Percentiles rank a stretch among this genome's conserved stretches.
These are phyloP conservation scores for Podaxis sp. DNA, from an alignment of 768 basidiomycete genomes.

Conservation along the genomic window DNA sequence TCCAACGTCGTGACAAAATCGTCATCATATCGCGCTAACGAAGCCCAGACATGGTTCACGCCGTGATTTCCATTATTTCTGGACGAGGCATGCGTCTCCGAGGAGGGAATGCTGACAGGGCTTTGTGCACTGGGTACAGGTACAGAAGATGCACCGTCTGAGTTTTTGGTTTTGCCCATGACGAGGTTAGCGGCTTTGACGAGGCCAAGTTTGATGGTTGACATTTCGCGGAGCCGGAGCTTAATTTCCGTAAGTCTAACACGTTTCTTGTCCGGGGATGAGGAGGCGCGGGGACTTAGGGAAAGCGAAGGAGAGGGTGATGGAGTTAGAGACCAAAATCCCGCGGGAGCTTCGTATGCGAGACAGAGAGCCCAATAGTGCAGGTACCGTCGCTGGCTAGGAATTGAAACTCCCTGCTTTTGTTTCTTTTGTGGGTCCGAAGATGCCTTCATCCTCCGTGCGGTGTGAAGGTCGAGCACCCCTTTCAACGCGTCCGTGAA, in stretches of 20 bases:
- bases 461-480: slow-evolving; percentile 69
- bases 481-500: slow-evolving; percentile 45
- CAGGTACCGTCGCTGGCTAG: slow-evolving; percentile 78
- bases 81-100: slow-evolving; percentile 19
- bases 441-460: slow-evolving; percentile 62
- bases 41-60: slow-evolving; percentile 60
- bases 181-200: slow-evolving; percentile 58
- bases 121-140: background rate
- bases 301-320: slow-evolving; percentile 6
- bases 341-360: slow-evolving; percentile 50
- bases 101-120: background rate
- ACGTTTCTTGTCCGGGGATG: slow-evolving; percentile 31
- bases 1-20: slow-evolving; percentile 62
- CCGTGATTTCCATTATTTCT: slow-evolving; percentile 20
- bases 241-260: slow-evolving; percentile 58
- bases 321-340: slow-evolving; percentile 43
- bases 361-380: slow-evolving; percentile 77
- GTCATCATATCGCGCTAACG: slow-evolving; percentile 81
- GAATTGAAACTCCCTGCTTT: slow-evolving; percentile 72
- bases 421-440: slow-evolving; percentile 28
- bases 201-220: slow-evolving; percentile 48
- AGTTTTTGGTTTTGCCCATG: slow-evolving; percentile 40
- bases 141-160: background rate
- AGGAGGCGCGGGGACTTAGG: background rate
- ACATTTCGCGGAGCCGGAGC: slow-evolving; percentile 59